Evolutionary conservation across 345 rosid genomes (phyloP), one percentile per base, ranked within the genome.

Genomic region (Leavenworthia alabamica): DNA sequence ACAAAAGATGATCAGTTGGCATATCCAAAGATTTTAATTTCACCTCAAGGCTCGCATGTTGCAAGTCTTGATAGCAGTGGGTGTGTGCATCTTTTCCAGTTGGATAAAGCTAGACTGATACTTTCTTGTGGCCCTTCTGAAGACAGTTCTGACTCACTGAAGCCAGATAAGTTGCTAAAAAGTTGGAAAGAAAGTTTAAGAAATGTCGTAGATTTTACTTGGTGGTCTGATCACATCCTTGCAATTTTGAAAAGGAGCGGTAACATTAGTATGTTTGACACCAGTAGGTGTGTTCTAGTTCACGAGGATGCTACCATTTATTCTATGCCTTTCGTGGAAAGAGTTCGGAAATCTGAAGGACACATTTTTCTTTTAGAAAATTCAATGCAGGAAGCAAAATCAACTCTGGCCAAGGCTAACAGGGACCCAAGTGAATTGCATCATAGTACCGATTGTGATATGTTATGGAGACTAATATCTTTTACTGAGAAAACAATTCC

Each of bases 191-290:
- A 80, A 27, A 46, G 62, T 68, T 72, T 82, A 33, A 64, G 61
- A 48, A 82, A 77, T 66, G 64, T 77, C 44, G 70, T 68, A 40
- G 99, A 93, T 72, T 86, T 93, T 54, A 79, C 97, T 47, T 93
- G 97, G 99, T 93, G 97, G 97, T 86, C 91, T 60, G 91, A 85
- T 56, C 82, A 81, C 15, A 51, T 84, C 66, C 67, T 93, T 68
- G 55, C 86, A 67, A 49, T 89, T 64, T 80, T 78, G 48, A 89
- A 77, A 73, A 71, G 66, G 55, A 72, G 77, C 12, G 94, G 95
- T 40, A 57, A 36, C 26, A 26, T 89, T 48, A 64, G 77, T 55
- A 81, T 85, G 84, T 43, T 79, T 52, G 86, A 89, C 80, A 56
- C 81, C 49, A 62, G 50, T 64, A 74, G 72, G 40, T 85, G 86